Conservation (phyloP, 495 filamentous ascomycete genomes). For the Copromyces sp. region DNA sequence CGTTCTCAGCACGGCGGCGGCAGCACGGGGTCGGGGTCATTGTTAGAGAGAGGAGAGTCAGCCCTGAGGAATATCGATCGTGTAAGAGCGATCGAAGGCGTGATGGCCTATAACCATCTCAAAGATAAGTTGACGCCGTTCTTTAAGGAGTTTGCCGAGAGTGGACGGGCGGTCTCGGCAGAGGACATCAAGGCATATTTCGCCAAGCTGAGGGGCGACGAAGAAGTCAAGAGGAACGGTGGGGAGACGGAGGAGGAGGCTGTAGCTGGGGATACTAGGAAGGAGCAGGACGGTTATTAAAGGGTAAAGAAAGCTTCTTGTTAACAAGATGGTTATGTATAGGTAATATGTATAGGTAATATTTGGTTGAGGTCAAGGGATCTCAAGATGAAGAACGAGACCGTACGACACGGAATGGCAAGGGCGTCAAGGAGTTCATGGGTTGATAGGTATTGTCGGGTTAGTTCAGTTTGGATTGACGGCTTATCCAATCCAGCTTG, state of each 20-base stretch:
- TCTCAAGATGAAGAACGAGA: neutral
- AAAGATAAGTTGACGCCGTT: conserved; percentile 91
- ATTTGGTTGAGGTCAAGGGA: neutral
- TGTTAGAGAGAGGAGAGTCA: conserved; percentile 82
- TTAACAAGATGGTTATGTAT: neutral
- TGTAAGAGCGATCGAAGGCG: conserved; percentile 87
- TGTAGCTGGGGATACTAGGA: conserved; percentile 34
- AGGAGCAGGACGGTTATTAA: conserved; percentile 51
- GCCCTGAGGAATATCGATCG: conserved; percentile 84
- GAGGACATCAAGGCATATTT: conserved; percentile 97
- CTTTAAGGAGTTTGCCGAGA: conserved; percentile 86
- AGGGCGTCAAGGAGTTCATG: neutral
- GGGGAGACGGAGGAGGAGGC: conserved; percentile 27
- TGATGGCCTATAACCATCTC: conserved; percentile 92
- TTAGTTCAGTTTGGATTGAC: neutral
- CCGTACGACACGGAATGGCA: neutral
- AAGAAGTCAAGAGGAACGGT: conserved; percentile 41
- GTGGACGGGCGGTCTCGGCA: conserved; percentile 70
- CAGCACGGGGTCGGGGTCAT: conserved; percentile 49
- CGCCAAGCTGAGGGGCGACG: conserved; percentile 84
- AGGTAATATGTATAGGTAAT: neutral
- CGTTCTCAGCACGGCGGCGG: conserved; percentile 35
- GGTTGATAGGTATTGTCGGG: neutral
- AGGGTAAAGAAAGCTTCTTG: no score
- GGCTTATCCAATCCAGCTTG: neutral